Percentiles rank a stretch among this genome's conserved stretches.
Evolutionary conservation across 2,329 filamentous ascomycete species (phyloP).

Genomic region (Aspergillus tanneri): DNA sequence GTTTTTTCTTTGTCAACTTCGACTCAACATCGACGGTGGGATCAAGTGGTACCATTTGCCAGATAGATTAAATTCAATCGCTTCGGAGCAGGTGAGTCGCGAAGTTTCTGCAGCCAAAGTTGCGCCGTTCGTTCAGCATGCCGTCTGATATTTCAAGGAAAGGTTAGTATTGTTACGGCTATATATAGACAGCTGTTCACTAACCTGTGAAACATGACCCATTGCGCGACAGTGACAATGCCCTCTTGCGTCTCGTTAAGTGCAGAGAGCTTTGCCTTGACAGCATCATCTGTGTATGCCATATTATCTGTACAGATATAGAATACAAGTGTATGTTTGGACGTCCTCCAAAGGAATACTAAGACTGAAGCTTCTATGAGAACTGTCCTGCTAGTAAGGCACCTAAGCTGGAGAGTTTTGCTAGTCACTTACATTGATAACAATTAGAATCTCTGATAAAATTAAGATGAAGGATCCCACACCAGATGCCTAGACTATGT

Average conservation of each 20-base stretch:
- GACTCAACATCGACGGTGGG: background rate
- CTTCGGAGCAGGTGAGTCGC: constrained; percentile 81
- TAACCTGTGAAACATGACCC: constrained; percentile 99
- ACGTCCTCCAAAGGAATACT: background rate
- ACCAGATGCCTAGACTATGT: too few species aligned
- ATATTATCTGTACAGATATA: constrained; percentile 51
- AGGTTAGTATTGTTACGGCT: constrained; percentile 15
- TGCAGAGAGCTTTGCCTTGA: constrained; percentile 89
- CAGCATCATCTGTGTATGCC: constrained; percentile 94
- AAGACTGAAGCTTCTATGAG: constrained; percentile 1
- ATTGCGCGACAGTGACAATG: constrained; percentile 94
- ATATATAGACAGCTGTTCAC: constrained; percentile 18
- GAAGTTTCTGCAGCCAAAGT: constrained; percentile 86
- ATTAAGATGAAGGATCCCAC: too few species aligned
- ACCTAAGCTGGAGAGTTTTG: background rate
- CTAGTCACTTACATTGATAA: constrained; percentile 4
- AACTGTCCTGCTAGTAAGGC: background rate
- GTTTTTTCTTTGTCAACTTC: constrained; percentile 24
- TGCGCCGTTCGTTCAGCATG: constrained; percentile 89
- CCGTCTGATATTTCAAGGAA: constrained; percentile 57
- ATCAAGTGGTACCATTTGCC: constrained; percentile 70
- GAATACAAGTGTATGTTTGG: background rate
- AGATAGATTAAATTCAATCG: constrained; percentile 90
- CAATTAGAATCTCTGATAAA: too few species aligned
- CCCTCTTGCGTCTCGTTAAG: constrained; percentile 97